These are phyloP conservation scores for Mycena leptocephala DNA, from an alignment of 768 basidiomycete genomes.

Conservation along the genomic window DNA sequence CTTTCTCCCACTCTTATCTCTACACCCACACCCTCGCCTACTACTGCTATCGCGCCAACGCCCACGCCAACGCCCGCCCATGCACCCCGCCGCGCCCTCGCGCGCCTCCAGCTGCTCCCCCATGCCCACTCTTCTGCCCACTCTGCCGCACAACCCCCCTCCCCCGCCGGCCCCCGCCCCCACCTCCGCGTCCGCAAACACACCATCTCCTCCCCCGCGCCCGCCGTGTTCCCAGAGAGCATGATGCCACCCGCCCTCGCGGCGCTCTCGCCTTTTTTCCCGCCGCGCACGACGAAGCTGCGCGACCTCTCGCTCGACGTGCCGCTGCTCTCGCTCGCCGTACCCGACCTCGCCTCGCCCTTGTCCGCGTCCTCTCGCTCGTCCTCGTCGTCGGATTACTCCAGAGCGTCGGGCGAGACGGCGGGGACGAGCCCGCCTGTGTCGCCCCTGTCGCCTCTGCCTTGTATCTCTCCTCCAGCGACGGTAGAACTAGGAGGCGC, in stretches of 20 bases:
- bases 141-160: no score
- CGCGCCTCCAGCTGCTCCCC: slow-evolving; percentile 20
- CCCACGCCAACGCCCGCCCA: no score
- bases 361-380: neutral
- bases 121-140: no score
- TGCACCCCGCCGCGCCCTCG: slow-evolving; percentile 20
- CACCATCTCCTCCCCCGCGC: slow-evolving; percentile 28
- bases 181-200: slow-evolving; percentile 15
- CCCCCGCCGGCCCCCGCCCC: no score
- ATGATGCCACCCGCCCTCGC: slow-evolving; percentile 21
- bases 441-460: neutral
- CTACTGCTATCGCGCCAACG: no score
- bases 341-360: no score
- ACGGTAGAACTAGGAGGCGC: no score
- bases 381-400: neutral
- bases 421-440: slow-evolving; percentile 20
- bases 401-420: slow-evolving; percentile 13
- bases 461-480: no score
- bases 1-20: neutral
- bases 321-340: no score
- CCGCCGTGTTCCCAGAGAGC: slow-evolving; percentile 9
- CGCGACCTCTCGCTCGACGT: neutral
- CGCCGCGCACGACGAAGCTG: no score
- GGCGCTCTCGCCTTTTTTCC: neutral
- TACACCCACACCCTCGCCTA: neutral